Evolutionary conservation across 2,329 filamentous ascomycete species (phyloP), one percentile per base, ranked within the genome.

Genomic region (Nannizziopsis barbatae): DNA sequence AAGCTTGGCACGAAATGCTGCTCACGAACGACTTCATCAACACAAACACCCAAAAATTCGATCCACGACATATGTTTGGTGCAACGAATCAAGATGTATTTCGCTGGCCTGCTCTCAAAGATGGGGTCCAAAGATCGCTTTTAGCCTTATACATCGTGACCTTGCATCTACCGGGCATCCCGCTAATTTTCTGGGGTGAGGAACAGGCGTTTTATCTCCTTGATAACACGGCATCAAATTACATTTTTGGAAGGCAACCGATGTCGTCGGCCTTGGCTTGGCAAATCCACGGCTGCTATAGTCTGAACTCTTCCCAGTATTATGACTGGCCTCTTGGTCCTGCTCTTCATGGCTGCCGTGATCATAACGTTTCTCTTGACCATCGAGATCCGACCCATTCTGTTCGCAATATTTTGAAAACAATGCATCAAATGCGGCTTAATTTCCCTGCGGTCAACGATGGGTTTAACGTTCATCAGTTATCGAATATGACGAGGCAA

Each of bases 71-170:
- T 57, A 74, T 82, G 71, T 81, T 75, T 56, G 79, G 79, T 42
- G 72, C 74, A 1, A 79, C 77, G 5, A 82, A 82, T 56, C 79
- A 83, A 62, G 79, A 83, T 58, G 76, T 82, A 6, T 77, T 82
- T 55, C 71, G 78, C 32, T 82, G 79, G 79, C 78, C 78, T 7
- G 71, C 75, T 8, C 66, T 82, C 18, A 65, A 68, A 33, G 71
- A 77, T 50, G 79, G 79, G 3, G 74, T 75, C 0, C 68, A 80
- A 55, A 70, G 75, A 39, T 74, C 77, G 58, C 63, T 81, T 5
- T 62, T 81, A 3, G 79, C 71, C 4, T 66, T 75, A 12, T 81
- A 78, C 55, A 70, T 82, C 39, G 76, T 75, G 1, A 78, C 76
- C 0, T 58, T 81, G 44, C 65, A 78, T 41, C 68, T 81, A 58